These are phyloP conservation scores for Pseudogymnoascus sp. DNA, from an alignment of 2,329 filamentous ascomycete genomes.

Conservation along the genomic window DNA sequence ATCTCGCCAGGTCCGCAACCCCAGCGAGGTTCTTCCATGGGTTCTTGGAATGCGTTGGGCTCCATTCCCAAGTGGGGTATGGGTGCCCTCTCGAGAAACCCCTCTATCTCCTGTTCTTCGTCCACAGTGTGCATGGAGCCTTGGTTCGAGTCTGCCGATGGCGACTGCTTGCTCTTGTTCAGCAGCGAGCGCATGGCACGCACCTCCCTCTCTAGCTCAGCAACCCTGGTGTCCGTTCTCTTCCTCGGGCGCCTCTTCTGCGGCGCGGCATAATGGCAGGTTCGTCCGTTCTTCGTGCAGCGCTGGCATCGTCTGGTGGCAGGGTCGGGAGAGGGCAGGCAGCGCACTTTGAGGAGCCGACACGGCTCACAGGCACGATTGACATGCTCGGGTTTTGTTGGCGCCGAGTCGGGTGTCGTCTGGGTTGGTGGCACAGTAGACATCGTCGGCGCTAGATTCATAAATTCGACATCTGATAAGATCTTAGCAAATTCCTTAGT, in stretches of 20 bases:
- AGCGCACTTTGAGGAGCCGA: slow-evolving; percentile 35
- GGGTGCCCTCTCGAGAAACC: neutral
- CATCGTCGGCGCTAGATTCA: slow-evolving; percentile 1
- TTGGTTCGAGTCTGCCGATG: neutral
- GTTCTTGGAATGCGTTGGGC: neutral
- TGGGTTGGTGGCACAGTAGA: slow-evolving; percentile 7
- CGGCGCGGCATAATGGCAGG: slow-evolving; percentile 33
- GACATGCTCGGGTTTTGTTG: slow-evolving; percentile 2
- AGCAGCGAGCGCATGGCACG: slow-evolving; percentile 33
- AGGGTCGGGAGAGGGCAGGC: slow-evolving; percentile 24
- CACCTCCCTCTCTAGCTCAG: slow-evolving; percentile 37
- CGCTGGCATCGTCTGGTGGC: slow-evolving; percentile 26
- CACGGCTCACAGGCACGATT: slow-evolving; percentile 36
- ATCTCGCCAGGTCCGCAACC: slow-evolving; percentile 17
- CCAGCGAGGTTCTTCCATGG: neutral
- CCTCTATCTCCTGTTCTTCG: neutral
- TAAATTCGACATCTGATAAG: slow-evolving; percentile 9
- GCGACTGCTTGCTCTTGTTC: slow-evolving; percentile 17
- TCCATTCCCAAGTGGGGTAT: neutral
- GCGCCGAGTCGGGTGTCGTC: neutral
- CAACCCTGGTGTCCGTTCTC: slow-evolving; percentile 37
- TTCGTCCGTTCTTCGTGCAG: slow-evolving; percentile 31
- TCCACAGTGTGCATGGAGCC: slow-evolving; percentile 6
- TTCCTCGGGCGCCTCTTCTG: slow-evolving; percentile 35
- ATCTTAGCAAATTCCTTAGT: slow-evolving; percentile 12